phyloP scores from a whole-genome alignment of 805 yeast species.

The Candida stauntonica region DNA sequence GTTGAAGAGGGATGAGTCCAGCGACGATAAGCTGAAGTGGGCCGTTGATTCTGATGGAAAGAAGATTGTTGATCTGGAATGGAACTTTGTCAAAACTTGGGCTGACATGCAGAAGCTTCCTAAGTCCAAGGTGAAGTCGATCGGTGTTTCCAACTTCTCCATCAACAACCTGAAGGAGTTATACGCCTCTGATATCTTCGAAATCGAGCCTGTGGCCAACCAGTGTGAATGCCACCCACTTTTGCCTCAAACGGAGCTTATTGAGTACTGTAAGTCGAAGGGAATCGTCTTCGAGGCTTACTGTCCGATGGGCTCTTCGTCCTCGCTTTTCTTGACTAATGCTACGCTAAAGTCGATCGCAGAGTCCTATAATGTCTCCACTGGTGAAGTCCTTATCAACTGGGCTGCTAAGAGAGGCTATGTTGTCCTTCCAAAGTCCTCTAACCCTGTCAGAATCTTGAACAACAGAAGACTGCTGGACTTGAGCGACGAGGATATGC shows the following conservation, averaged over 20 bases:
- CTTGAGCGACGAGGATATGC: slow-evolving; percentile 34
- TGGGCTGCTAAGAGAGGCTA: slow-evolving; percentile 58
- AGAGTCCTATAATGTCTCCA: slow-evolving; percentile 34
- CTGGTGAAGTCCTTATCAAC: slow-evolving; percentile 50
- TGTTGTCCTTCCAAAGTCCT: slow-evolving; percentile 50
- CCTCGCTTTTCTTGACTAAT: slow-evolving; percentile 27
- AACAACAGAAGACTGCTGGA: slow-evolving; percentile 30
- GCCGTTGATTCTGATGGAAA: slow-evolving; percentile 4
- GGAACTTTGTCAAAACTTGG: slow-evolving; percentile 31
- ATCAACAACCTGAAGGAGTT: slow-evolving; percentile 13
- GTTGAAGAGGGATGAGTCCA: neutral
- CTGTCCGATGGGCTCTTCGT: slow-evolving; percentile 19
- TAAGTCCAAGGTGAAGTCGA: slow-evolving; percentile 12
- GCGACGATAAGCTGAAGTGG: slow-evolving; percentile 5
- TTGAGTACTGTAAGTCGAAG: slow-evolving; percentile 12
- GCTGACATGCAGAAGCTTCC: slow-evolving; percentile 14
- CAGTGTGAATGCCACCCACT: slow-evolving; percentile 21
- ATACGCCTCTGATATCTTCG: slow-evolving; percentile 10
- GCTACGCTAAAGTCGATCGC: slow-evolving; percentile 41
- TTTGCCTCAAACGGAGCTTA: slow-evolving; percentile 18
- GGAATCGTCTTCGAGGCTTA: slow-evolving; percentile 20
- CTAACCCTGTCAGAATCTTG: slow-evolving; percentile 39
- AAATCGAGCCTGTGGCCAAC: slow-evolving; percentile 15
- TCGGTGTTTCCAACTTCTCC: slow-evolving; percentile 22
- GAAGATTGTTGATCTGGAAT: slow-evolving; percentile 46